phyloP scores from a whole-genome alignment of 805 yeast genomes.

The Yarrowia sp. region DNA sequence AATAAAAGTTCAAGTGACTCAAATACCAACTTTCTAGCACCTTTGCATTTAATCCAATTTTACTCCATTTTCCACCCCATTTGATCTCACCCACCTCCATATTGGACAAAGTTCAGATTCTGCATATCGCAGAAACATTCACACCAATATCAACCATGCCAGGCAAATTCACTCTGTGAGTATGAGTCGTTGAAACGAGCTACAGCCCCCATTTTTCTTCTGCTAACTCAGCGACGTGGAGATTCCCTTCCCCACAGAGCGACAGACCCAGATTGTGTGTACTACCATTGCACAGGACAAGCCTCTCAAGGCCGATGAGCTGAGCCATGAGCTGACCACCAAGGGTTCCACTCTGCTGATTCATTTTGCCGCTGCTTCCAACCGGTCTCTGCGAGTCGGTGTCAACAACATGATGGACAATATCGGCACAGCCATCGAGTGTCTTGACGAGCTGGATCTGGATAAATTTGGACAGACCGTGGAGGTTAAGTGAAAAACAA shows the following conservation, averaged over 20 bases:
- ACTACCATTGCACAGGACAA: constrained; percentile 79
- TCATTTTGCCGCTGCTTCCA: constrained; percentile 66
- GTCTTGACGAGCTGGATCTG: constrained; percentile 67
- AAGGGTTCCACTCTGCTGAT: constrained; percentile 54
- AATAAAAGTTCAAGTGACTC: too few species aligned
- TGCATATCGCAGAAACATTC: neutral
- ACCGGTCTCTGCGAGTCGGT: constrained; percentile 81
- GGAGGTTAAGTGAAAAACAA: neutral
- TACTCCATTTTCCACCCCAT: neutral
- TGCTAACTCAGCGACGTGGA: constrained; percentile 42
- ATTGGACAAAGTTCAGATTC: neutral
- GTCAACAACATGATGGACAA: constrained; percentile 81
- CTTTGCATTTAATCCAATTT: neutral
- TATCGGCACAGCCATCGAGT: constrained; percentile 76
- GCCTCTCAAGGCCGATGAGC: constrained; percentile 72
- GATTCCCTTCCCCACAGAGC: constrained; percentile 66
- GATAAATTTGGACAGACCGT: constrained; percentile 23
- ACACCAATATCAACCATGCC: constrained; percentile 19
- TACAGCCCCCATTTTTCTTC: neutral
- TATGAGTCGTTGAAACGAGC: neutral
- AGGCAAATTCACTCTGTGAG: constrained; percentile 37
- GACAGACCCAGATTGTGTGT: constrained; percentile 70
- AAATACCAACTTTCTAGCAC: too few species aligned
- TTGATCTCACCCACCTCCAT: too few species aligned
- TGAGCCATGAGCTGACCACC: constrained; percentile 57